These are phyloP conservation scores for Penicillium salamii DNA, from an alignment of 495 filamentous ascomycete genomes.

Conservation along the genomic window DNA sequence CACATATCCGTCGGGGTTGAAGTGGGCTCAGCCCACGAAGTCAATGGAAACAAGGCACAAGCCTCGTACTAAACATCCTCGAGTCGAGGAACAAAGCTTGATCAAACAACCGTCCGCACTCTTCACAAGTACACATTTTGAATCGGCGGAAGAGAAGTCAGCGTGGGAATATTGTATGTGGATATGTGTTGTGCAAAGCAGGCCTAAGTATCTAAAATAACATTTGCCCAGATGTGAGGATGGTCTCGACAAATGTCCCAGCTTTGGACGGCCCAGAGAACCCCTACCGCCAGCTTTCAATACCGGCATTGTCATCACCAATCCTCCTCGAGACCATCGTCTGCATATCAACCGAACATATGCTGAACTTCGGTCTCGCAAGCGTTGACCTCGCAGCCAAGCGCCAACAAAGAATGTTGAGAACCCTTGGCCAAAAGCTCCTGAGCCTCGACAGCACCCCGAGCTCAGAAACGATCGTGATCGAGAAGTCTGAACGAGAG, in stretches of 20 bases:
- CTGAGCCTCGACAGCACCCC: constrained; percentile 7
- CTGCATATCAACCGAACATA: constrained; percentile 30
- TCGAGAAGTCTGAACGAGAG: constrained; percentile 13
- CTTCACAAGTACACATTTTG: constrained; percentile 9
- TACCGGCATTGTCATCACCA: constrained; percentile 22
- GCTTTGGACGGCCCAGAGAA: constrained; percentile 28
- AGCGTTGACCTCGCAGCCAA: constrained; percentile 23
- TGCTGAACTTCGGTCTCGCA: constrained; percentile 28
- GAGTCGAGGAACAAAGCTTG: neutral
- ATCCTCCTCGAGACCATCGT: constrained; percentile 25
- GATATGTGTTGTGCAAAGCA: neutral
- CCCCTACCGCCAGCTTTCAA: constrained; percentile 28
- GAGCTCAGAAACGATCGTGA: neutral
- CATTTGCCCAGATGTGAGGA: constrained; percentile 16
- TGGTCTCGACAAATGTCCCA: constrained; percentile 27
- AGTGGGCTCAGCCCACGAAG: constrained; percentile 20
- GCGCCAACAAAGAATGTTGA: constrained; percentile 25
- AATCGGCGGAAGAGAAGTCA: constrained; percentile 16
- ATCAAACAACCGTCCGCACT: constrained; percentile 1
- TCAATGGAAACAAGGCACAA: constrained; percentile 16
- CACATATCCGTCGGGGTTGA: constrained; percentile 21
- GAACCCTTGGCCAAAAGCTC: constrained; percentile 23
- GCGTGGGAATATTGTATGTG: constrained; percentile 30
- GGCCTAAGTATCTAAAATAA: neutral
- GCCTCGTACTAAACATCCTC: constrained; percentile 10